Evolutionary conservation across 2,329 filamentous ascomycete species (phyloP).

Genomic region (Pseudogymnoascus sp.): DNA sequence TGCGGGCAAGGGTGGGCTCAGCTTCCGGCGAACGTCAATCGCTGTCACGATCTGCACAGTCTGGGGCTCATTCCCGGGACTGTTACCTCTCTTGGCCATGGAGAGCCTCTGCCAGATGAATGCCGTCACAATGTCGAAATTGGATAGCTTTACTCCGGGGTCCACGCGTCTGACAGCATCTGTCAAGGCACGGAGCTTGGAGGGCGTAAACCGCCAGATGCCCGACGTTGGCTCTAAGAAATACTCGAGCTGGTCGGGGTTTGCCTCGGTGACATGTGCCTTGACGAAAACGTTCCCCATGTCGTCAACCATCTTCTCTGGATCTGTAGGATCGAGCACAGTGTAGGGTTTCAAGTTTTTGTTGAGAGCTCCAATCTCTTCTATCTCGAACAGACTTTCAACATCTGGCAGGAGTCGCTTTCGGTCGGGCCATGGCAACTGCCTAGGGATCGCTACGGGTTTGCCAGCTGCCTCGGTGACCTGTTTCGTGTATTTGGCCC

Average conservation of each 20-base stretch:
- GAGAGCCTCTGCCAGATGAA: constrained; percentile 4
- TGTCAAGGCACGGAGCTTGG: background rate
- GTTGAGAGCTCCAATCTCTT: constrained; percentile 1
- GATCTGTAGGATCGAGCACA: constrained; percentile 1
- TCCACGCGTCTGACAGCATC: background rate
- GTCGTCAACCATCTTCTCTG: background rate
- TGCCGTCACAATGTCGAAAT: background rate
- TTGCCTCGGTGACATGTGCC: constrained; percentile 2
- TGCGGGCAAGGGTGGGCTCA: background rate
- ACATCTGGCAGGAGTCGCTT: background rate
- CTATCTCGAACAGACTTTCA: background rate
- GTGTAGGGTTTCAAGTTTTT: background rate
- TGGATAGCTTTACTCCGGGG: background rate
- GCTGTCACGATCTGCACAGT: background rate
- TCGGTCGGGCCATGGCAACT: constrained; percentile 3
- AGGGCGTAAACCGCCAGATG: background rate
- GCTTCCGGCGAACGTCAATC: background rate
- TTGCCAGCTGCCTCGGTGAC: background rate
- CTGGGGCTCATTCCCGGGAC: background rate
- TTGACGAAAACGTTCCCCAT: background rate
- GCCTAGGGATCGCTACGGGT: background rate
- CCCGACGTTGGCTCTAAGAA: background rate
- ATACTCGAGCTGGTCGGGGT: background rate
- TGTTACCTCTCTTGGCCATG: background rate
- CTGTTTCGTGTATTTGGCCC: constrained; percentile 4